phyloP scores from a whole-genome alignment of 2,329 filamentous ascomycete species.

The Nemania serpens region DNA sequence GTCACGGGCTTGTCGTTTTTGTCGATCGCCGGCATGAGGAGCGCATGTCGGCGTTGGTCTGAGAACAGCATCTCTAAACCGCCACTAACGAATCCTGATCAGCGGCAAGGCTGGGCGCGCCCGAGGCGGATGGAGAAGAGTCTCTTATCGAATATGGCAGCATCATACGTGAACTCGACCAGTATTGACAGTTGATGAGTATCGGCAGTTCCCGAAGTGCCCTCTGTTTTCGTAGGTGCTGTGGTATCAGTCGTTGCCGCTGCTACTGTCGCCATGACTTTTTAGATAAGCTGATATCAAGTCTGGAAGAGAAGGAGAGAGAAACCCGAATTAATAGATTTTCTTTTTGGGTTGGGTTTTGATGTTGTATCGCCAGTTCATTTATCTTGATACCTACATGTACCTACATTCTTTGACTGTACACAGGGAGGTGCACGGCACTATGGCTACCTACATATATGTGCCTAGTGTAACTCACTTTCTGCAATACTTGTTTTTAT shows the following conservation, averaged over 20 bases:
- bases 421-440: too few species aligned
- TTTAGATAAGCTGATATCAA: too few species aligned
- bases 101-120: slow-evolving; percentile 6
- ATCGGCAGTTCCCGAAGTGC: slow-evolving; percentile 14
- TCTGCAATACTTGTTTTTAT: too few species aligned
- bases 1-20: slow-evolving; percentile 65
- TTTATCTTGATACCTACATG: too few species aligned
- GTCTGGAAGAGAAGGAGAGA: not conserved
- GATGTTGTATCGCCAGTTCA: too few species aligned
- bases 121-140: not conserved
- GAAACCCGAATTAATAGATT: too few species aligned
- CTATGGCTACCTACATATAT: too few species aligned
- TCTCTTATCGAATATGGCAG: not conserved
- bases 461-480: too few species aligned
- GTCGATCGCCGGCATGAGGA: slow-evolving; percentile 69
- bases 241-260: slow-evolving; percentile 28
- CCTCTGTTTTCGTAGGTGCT: not conserved
- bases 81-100: slow-evolving; percentile 60
- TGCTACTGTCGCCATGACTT: slow-evolving; percentile 29
- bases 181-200: slow-evolving; percentile 55
- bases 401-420: too few species aligned
- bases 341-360: too few species aligned
- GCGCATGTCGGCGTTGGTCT: slow-evolving; percentile 73
- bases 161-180: slow-evolving; percentile 62
- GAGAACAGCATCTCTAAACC: slow-evolving; percentile 94